These are phyloP conservation scores for Potentilla sterilis DNA, from an alignment of 306 rosid species.

Conservation along the genomic window DNA sequence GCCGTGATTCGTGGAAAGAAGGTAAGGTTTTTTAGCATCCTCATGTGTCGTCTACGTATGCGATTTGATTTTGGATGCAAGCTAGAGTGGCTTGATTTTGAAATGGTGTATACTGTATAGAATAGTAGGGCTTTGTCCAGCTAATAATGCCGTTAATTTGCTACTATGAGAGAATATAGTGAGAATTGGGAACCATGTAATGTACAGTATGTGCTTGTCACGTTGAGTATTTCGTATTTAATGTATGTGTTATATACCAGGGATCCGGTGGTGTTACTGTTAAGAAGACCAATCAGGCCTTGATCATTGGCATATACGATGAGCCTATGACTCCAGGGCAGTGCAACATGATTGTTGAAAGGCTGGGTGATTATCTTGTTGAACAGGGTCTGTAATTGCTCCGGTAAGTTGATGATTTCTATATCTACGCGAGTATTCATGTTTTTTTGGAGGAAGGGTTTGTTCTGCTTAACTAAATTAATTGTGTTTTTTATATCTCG, in stretches of 20 bases:
- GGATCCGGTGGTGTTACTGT: conserved; percentile 79
- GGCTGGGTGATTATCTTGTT: conserved; percentile 85
- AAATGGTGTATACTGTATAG: background rate
- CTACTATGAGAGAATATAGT: background rate
- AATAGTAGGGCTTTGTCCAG: background rate
- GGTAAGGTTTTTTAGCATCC: conserved; percentile 26
- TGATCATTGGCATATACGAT: conserved; percentile 71
- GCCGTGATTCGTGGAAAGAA: conserved; percentile 80
- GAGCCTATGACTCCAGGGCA: conserved; percentile 87
- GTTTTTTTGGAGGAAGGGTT: background rate
- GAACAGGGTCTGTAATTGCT: conserved; percentile 69
- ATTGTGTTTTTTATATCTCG: background rate
- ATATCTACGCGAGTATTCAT: background rate
- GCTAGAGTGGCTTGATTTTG: background rate
- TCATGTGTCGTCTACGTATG: background rate
- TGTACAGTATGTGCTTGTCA: background rate
- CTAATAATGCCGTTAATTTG: background rate
- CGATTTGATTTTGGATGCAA: no score
- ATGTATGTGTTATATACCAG: conserved; percentile 27
- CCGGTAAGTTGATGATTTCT: background rate
- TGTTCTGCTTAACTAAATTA: background rate
- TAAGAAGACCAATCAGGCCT: conserved; percentile 65
- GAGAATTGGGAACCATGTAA: background rate
- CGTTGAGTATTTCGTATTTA: background rate
- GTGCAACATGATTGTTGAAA: conserved; percentile 87